A percentile compares a stretch with the other conserved stretches of the same genome.
Conservation (phyloP, 306 rosid species). For the Phaseolus lunatus region DNA sequence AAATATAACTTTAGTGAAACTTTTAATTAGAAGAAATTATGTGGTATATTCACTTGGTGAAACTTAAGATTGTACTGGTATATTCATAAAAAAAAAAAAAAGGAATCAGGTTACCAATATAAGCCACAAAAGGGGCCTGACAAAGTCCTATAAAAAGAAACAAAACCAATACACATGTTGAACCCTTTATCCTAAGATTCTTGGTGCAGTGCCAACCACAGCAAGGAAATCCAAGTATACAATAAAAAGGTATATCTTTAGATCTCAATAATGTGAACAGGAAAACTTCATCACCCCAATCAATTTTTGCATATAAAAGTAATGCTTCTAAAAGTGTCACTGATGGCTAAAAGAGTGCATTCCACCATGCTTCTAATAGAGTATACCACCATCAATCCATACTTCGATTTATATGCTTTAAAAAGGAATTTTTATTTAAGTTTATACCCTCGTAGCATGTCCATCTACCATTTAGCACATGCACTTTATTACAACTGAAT, state of each 20-base stretch:
- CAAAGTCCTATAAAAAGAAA: slow-evolving; percentile 15
- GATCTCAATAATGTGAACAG: slow-evolving; percentile 16
- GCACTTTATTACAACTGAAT: slow-evolving; percentile 51
- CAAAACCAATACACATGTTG: slow-evolving; percentile 38
- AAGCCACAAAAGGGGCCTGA: neutral
- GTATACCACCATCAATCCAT: slow-evolving; percentile 46
- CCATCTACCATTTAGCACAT: slow-evolving; percentile 41
- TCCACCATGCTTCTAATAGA: slow-evolving; percentile 24
- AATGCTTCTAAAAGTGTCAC: slow-evolving; percentile 23
- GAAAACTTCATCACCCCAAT: slow-evolving; percentile 39
- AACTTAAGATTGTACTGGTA: neutral
- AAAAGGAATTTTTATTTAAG: slow-evolving; percentile 47
- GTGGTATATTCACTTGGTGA: neutral
- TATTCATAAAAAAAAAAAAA: neutral
- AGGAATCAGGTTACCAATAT: neutral
- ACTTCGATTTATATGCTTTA: slow-evolving; percentile 41
- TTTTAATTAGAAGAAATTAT: neutral
- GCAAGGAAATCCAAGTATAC: slow-evolving; percentile 42
- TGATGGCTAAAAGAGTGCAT: slow-evolving; percentile 46
- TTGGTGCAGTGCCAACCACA: slow-evolving; percentile 30
- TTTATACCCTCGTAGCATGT: slow-evolving; percentile 43
- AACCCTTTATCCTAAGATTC: neutral
- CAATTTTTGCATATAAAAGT: slow-evolving; percentile 28
- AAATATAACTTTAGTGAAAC: too few relatives aligned
- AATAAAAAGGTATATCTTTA: slow-evolving; percentile 32